These are phyloP conservation scores for Hanseniaspora jakobsenii DNA, from an alignment of 805 yeast genomes.

Conservation along the genomic window DNA sequence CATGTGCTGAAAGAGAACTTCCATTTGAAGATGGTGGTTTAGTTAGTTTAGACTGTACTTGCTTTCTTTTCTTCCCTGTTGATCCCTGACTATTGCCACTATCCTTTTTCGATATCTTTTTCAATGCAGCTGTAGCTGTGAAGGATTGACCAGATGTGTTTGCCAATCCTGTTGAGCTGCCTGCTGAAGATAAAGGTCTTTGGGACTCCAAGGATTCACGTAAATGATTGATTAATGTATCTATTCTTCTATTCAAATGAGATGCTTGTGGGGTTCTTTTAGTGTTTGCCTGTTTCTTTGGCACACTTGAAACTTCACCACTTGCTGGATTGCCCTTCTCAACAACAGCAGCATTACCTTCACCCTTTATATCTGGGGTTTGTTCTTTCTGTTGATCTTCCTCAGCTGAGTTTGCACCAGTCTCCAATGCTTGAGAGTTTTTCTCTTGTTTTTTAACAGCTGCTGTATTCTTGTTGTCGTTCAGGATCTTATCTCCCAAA, in stretches of 20 bases:
- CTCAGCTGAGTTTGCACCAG: conserved; percentile 16
- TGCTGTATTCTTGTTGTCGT: conserved; percentile 34
- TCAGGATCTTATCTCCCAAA: conserved; percentile 68
- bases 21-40: not conserved
- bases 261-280: conserved; percentile 37
- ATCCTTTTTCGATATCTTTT: not conserved
- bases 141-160: no score
- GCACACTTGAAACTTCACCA: conserved; percentile 46
- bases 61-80: conserved; percentile 1
- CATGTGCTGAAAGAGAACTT: no score
- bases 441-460: conserved; percentile 15
- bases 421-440: not conserved
- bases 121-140: not conserved
- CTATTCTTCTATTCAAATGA: conserved; percentile 83
- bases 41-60: not conserved
- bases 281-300: conserved; percentile 35
- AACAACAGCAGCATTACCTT: conserved; percentile 1
- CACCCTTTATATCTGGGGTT: not conserved
- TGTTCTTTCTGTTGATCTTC: conserved; percentile 11
- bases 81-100: not conserved
- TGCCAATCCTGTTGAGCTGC: not conserved
- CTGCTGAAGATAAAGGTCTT: no score
- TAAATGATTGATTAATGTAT: conserved; percentile 63
- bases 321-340: not conserved
- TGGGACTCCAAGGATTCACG: no score